Percentiles rank a stretch among this genome's conserved stretches.
These are phyloP conservation scores for Phoma sp. DNA, from an alignment of 2,329 filamentous ascomycete species.

Conservation along the genomic window DNA sequence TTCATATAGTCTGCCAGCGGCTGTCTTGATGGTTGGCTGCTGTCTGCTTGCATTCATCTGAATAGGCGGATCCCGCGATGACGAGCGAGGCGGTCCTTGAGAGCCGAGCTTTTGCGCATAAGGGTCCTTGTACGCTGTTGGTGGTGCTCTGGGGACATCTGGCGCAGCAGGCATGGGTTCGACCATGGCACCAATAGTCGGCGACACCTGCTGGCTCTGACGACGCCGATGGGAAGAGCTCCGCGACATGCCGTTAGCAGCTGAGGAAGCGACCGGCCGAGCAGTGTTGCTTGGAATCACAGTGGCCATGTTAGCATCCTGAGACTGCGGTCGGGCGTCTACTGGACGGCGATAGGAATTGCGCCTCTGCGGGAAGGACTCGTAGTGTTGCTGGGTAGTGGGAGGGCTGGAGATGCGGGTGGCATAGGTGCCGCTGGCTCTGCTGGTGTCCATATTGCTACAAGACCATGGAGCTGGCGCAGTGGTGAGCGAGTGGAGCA, in stretches of 20 bases:
- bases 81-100: constrained; percentile 32
- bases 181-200: constrained; percentile 27
- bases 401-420: constrained; percentile 17
- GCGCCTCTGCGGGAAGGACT: constrained; percentile 42
- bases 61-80: constrained; percentile 43
- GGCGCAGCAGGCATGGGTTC: constrained; percentile 56
- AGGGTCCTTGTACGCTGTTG: constrained; percentile 49
- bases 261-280: constrained; percentile 32
- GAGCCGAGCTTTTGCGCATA: constrained; percentile 43
- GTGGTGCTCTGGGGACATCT: constrained; percentile 63
- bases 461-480: constrained; percentile 26
- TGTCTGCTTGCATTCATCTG: constrained; percentile 44
- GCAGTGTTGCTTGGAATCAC: constrained; percentile 40
- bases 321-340: constrained; percentile 35
- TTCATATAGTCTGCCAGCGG: constrained; percentile 40
- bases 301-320: constrained; percentile 23
- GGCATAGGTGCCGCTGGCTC: constrained; percentile 23
- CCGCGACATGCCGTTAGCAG: constrained; percentile 18
- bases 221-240: constrained; percentile 38
- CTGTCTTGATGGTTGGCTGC: constrained; percentile 42
- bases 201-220: constrained; percentile 40
- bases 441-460: constrained; percentile 40
- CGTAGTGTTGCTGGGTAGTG: constrained; percentile 30
- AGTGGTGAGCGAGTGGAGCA: constrained; percentile 5
- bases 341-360: constrained; percentile 41